Conservation (phyloP, 352 stramenopile species). For the Phytopythium boreale region DNA sequence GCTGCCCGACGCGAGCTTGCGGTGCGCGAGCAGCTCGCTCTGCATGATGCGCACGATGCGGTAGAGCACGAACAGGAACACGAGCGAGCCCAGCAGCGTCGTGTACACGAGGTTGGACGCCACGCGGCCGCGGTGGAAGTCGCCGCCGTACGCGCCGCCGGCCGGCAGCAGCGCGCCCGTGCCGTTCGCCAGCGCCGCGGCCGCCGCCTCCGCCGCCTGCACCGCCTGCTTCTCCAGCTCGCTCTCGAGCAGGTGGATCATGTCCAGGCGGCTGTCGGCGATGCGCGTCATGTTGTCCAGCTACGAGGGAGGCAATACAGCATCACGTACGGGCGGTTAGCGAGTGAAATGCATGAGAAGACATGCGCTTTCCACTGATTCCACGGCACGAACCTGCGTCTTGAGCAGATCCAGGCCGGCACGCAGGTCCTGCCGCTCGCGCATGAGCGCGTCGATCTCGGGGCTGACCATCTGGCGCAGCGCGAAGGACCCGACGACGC, state of each 20-base stretch:
- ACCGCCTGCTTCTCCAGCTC: constrained; percentile 64
- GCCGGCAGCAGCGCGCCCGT: too few species aligned
- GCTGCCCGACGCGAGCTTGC: constrained; percentile 13
- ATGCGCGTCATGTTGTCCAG: constrained; percentile 69
- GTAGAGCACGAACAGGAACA: constrained; percentile 47
- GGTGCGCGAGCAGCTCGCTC: constrained; percentile 31
- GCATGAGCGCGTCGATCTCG: constrained; percentile 64
- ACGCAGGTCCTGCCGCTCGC: constrained; percentile 54
- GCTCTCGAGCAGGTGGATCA: constrained; percentile 69
- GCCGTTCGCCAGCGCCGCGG: not conserved
- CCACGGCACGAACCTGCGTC: too few species aligned
- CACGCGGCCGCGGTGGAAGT: constrained; percentile 12
- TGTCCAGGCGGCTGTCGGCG: constrained; percentile 61
- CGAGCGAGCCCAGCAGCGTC: constrained; percentile 32
- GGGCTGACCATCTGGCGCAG: constrained; percentile 76
- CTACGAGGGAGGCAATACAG: too few species aligned
- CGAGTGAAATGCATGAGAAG: too few species aligned
- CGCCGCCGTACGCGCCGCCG: not conserved
- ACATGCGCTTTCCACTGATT: too few species aligned
- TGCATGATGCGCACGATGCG: constrained; percentile 52
- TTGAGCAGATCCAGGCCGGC: constrained; percentile 42
- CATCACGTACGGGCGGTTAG: too few species aligned
- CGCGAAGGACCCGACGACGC: constrained; percentile 60
- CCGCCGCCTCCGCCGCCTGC: constrained; percentile 33
- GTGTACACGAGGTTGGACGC: constrained; percentile 48